Percentiles rank a stretch among this genome's conserved stretches.
phyloP scores from a whole-genome alignment of 306 rosid species.

The Leucaena leucocephala region DNA sequence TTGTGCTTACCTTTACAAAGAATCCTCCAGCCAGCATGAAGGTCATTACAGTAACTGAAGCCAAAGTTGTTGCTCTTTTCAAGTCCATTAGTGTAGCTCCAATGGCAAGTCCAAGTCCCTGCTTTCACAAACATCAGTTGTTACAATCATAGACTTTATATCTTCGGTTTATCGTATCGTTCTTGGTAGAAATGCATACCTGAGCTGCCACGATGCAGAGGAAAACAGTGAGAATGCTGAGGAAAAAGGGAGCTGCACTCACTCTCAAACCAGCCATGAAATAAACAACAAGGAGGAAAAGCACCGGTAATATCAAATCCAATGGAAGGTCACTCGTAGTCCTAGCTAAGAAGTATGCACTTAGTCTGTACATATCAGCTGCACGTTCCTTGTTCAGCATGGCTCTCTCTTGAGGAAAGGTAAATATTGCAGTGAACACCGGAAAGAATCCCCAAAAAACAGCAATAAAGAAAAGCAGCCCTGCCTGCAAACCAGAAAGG shows the following conservation, averaged over 20 bases:
- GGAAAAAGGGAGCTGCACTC: constrained; percentile 66
- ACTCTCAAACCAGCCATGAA: constrained; percentile 88
- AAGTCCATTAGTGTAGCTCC: constrained; percentile 93
- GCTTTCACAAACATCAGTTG: constrained; percentile 31
- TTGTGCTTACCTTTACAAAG: constrained; percentile 72
- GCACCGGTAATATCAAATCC: constrained; percentile 76
- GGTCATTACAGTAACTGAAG: constrained; percentile 98
- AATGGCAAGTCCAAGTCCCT: constrained; percentile 96
- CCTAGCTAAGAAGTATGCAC: constrained; percentile 94
- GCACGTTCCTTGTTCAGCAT: constrained; percentile 90
- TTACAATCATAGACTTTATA: constrained; percentile 14
- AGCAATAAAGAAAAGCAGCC: constrained; percentile 90
- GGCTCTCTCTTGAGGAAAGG: constrained; percentile 99
- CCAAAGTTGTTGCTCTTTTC: constrained; percentile 90
- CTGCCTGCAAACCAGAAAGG: constrained; percentile 67
- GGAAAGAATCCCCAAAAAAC: constrained; percentile 99
- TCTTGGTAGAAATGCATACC: constrained; percentile 49
- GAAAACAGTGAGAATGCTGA: constrained; percentile 79
- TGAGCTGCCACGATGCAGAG: constrained; percentile 98
- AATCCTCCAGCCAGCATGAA: constrained; percentile 99
- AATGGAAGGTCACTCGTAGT: constrained; percentile 96
- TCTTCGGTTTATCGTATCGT: not conserved
- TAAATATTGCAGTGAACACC: constrained; percentile 89
- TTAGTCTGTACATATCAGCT: constrained; percentile 95
- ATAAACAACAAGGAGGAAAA: constrained; percentile 84